Percentiles rank a stretch among this genome's conserved stretches.
phyloP scores from a whole-genome alignment of 495 filamentous ascomycete species.

The Trichoderma erinaceum region DNA sequence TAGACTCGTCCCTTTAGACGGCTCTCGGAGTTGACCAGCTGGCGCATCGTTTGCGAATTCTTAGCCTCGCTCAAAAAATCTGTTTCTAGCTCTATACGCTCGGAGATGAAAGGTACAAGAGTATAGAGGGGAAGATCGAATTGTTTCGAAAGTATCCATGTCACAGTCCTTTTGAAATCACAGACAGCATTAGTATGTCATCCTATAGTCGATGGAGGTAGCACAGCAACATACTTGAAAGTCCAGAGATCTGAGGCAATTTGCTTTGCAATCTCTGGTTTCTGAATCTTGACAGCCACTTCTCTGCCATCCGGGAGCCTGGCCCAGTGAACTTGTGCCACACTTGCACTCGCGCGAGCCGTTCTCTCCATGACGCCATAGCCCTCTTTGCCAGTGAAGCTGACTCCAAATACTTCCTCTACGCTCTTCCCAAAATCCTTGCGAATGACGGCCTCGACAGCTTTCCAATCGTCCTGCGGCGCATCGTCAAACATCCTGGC shows the following conservation, averaged over 20 bases:
- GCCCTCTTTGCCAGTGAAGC: constrained; percentile 57
- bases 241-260: constrained; percentile 91
- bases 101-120: constrained; percentile 82
- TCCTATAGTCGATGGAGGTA: not conserved
- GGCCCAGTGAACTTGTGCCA: constrained; percentile 97
- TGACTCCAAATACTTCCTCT: constrained; percentile 86
- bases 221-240: constrained; percentile 63
- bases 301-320: constrained; percentile 74
- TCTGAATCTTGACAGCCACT: constrained; percentile 95
- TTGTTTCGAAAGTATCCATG: constrained; percentile 65
- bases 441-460: constrained; percentile 77
- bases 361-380: constrained; percentile 81
- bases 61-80: constrained; percentile 88
- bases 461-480: constrained; percentile 84
- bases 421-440: constrained; percentile 80
- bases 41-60: constrained; percentile 79
- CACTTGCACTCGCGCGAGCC: constrained; percentile 81
- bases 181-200: not conserved
- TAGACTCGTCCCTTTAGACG: constrained; percentile 74
- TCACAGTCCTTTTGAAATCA: constrained; percentile 56
- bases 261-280: constrained; percentile 84
- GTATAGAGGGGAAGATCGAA: constrained; percentile 88
- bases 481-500: constrained; percentile 96
- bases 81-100: constrained; percentile 82
- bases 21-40: constrained; percentile 69